A percentile compares a stretch with the other conserved stretches of the same genome.
Evolutionary conservation across 2,329 filamentous ascomycete species (phyloP).

Genomic region (Alternaria novae-zelandiae): DNA sequence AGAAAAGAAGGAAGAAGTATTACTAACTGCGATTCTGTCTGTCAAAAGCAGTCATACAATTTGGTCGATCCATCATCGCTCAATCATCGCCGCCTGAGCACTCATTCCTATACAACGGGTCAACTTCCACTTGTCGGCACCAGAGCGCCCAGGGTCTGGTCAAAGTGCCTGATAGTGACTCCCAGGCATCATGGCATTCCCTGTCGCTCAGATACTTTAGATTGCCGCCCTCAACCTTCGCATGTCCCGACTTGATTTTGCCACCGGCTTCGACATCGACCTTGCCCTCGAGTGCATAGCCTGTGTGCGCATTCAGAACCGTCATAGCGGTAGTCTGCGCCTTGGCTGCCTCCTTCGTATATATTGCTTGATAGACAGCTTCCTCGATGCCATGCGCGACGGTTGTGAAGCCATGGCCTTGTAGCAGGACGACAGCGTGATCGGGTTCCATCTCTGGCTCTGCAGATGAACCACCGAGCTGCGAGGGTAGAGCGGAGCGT

Average conservation of each 20-base stretch:
- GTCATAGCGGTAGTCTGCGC: slow-evolving; percentile 49
- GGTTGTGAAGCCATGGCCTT: slow-evolving; percentile 55
- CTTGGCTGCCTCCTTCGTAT: slow-evolving; percentile 49
- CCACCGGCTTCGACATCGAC: slow-evolving; percentile 48
- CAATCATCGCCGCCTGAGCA: slow-evolving; percentile 41
- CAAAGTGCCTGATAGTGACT: slow-evolving; percentile 42
- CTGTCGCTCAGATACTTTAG: slow-evolving; percentile 52
- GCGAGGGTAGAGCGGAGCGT: slow-evolving; percentile 43
- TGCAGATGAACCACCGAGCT: slow-evolving; percentile 38
- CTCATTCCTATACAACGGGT: slow-evolving; percentile 50
- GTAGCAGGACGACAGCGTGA: slow-evolving; percentile 49
- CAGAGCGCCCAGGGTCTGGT: slow-evolving; percentile 53
- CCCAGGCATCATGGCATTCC: slow-evolving; percentile 52
- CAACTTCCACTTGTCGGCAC: slow-evolving; percentile 51
- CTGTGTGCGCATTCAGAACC: slow-evolving; percentile 43
- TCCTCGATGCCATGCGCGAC: slow-evolving; percentile 52
- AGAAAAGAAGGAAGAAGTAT: not conserved
- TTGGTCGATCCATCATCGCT: slow-evolving; percentile 29
- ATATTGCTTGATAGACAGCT: slow-evolving; percentile 55
- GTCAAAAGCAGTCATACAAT: not conserved
- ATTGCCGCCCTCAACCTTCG: slow-evolving; percentile 51
- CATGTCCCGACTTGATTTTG: slow-evolving; percentile 50
- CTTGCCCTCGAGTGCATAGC: slow-evolving; percentile 48
- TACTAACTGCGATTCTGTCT: not conserved
- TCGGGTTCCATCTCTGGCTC: slow-evolving; percentile 44